Evolutionary conservation across 257 asterid species (phyloP).

Genomic region (Solanum piurae): DNA sequence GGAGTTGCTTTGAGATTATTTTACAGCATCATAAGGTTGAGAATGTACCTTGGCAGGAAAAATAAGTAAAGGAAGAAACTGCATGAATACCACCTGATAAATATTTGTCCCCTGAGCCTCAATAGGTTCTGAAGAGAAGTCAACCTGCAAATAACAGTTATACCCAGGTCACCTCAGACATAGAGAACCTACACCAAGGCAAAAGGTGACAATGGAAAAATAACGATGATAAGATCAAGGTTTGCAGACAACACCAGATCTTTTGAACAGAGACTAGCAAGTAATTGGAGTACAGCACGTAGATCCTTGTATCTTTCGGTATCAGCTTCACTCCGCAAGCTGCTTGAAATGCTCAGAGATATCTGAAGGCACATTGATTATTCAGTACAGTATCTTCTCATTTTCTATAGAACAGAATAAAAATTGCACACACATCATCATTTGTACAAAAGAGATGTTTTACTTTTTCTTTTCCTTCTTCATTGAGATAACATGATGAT

Average conservation of each 20-base stretch:
- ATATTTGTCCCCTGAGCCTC: slow-evolving; percentile 72
- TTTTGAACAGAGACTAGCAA: slow-evolving; percentile 75
- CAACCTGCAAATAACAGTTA: slow-evolving; percentile 47
- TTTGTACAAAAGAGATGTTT: not conserved
- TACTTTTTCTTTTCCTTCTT: not conserved
- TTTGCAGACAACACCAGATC: slow-evolving; percentile 51
- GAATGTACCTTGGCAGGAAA: not conserved
- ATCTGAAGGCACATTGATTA: slow-evolving; percentile 34
- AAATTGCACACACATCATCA: not conserved
- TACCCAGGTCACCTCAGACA: slow-evolving; percentile 5
- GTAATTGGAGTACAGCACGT: slow-evolving; percentile 81
- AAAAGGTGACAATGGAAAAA: not conserved
- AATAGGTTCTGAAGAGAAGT: slow-evolving; percentile 73
- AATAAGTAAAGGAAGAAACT: not conserved
- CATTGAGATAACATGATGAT: not conserved
- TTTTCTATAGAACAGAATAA: not conserved
- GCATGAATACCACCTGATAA: slow-evolving; percentile 51
- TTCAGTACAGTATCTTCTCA: not conserved
- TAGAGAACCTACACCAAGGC: not conserved
- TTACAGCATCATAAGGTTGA: not conserved
- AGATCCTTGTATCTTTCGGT: slow-evolving; percentile 82
- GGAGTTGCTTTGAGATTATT: not conserved
- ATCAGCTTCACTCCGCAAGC: slow-evolving; percentile 70
- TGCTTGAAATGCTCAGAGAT: slow-evolving; percentile 63
- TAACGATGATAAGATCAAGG: not conserved